A percentile compares a stretch with the other conserved stretches of the same genome.
Conservation (phyloP, 176 grass and related monocot genomes). For the Areca catechu region DNA sequence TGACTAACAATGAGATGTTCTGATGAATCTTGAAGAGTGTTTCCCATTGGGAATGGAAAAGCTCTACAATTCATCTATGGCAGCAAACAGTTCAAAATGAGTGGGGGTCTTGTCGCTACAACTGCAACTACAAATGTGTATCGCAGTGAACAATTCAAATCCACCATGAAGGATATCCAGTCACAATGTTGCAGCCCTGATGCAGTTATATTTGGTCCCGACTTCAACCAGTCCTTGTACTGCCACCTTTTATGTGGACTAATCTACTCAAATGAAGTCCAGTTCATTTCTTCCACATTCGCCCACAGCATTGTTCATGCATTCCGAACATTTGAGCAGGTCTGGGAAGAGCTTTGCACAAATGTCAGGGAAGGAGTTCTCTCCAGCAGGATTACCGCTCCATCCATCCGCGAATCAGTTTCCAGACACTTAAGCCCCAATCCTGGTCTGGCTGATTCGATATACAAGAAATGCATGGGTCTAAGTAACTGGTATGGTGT, state of each 20-base stretch:
- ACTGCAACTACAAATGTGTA: constrained; percentile 91
- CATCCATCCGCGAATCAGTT: constrained; percentile 44
- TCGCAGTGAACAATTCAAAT: constrained; percentile 49
- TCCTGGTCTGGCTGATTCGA: constrained; percentile 52
- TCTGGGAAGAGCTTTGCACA: constrained; percentile 69
- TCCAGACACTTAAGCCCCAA: constrained; percentile 37
- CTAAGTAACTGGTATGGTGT: constrained; percentile 96
- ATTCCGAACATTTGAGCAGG: constrained; percentile 68
- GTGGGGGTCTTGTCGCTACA: constrained; percentile 52
- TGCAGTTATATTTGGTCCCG: constrained; percentile 63
- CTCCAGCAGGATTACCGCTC: constrained; percentile 36
- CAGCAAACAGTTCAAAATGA: constrained; percentile 61
- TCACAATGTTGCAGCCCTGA: constrained; percentile 62
- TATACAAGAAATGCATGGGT: constrained; percentile 26
- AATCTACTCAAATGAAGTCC: constrained; percentile 45
- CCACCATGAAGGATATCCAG: constrained; percentile 57
- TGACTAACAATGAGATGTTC: too few relatives aligned
- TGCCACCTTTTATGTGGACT: constrained; percentile 91
- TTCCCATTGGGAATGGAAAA: constrained; percentile 58
- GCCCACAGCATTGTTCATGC: constrained; percentile 77
- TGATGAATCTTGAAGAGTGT: constrained; percentile 38
- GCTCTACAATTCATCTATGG: constrained; percentile 92
- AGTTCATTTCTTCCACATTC: constrained; percentile 70
- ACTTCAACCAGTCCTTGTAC: constrained; percentile 78
- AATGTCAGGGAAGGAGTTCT: constrained; percentile 57